Evolutionary conservation across 345 rosid species (phyloP), one percentile per base, ranked within the genome.

Genomic region (Euphorbia lathyris): DNA sequence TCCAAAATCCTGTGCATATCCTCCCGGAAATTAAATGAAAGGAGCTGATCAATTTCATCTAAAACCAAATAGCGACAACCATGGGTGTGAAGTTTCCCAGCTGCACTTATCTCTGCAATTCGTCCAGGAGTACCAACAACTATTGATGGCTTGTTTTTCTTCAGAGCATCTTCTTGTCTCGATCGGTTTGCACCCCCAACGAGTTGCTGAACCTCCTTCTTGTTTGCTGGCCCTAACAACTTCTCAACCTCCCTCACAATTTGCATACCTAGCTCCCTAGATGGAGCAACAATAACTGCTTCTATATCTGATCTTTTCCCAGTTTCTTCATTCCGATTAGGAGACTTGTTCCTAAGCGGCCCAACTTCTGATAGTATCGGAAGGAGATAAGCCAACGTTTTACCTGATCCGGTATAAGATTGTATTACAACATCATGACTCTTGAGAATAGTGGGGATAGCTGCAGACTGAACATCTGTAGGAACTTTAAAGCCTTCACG

Each of bases 111-210:
- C 82, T 90, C 96, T 8, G 97, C 93, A 68, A 92, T 86, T 69
- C 97, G 85, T 22, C 99, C 97, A 13, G 99, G 99, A 20, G 97
- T 92, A 63, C 97, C 99, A 12, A 92, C 97, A 63, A 95, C 87
- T 67, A 95, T 95, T 22, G 85, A 81, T 0, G 97, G 99, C 68
- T 95, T 92, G 66, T 92, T 92, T 79, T 95, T 95, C 88, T 85
- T 92, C 13, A 95, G 90, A 22, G 92, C 96, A 77, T 95, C 99
- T 82, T 95, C 97, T 84, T 95, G 99, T 81, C 99, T 84, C 74
- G 88, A 84, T 68, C 90, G 86, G 76, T 94, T 94, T 0, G 97
- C 98, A 73, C 98, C 98, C 62, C 97, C 98, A 9, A 95, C 97
- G 75, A 92, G 90, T 74, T 95, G 99, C 78, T 90, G 97, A 82